phyloP scores from a whole-genome alignment of 805 yeast genomes.

The Kuraishia floccosa region DNA sequence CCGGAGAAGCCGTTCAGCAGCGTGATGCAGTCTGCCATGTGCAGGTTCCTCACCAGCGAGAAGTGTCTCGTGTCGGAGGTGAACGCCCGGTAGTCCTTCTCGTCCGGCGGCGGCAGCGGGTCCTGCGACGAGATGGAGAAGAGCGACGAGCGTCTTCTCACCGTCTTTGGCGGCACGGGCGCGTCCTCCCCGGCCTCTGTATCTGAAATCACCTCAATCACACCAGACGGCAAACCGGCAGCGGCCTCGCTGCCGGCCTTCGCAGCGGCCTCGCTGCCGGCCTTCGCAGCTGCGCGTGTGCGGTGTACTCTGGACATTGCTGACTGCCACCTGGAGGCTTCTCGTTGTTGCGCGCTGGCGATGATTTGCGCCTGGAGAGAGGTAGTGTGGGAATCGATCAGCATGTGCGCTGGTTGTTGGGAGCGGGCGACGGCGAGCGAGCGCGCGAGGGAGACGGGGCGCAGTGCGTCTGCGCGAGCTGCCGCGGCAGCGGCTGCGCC shows the following conservation, averaged over 20 bases:
- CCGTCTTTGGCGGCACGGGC: background rate
- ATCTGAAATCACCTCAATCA: background rate
- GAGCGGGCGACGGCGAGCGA: no score
- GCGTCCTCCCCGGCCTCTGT: background rate
- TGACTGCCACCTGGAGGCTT: no score
- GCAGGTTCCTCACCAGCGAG: conserved; percentile 75
- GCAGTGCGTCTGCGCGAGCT: no score
- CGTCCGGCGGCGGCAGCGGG: conserved; percentile 68
- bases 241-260: background rate
- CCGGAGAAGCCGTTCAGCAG: conserved; percentile 91
- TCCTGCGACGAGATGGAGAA: conserved; percentile 40
- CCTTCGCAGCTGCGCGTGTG: background rate
- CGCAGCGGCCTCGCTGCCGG: background rate
- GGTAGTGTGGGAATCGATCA: no score
- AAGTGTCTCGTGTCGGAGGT: conserved; percentile 79
- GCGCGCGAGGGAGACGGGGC: no score
- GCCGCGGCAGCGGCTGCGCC: no score
- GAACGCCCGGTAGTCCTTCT: conserved; percentile 66
- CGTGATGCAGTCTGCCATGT: conserved; percentile 94
- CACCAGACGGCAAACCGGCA: background rate
- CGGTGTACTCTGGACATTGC: no score
- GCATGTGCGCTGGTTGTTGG: no score
- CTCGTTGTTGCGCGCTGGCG: no score
- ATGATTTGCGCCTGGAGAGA: no score
- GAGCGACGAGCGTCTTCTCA: conserved; percentile 26